These are phyloP conservation scores for Nepenthes alata DNA, from an alignment of 179 eudicot species.

Conservation along the genomic window DNA sequence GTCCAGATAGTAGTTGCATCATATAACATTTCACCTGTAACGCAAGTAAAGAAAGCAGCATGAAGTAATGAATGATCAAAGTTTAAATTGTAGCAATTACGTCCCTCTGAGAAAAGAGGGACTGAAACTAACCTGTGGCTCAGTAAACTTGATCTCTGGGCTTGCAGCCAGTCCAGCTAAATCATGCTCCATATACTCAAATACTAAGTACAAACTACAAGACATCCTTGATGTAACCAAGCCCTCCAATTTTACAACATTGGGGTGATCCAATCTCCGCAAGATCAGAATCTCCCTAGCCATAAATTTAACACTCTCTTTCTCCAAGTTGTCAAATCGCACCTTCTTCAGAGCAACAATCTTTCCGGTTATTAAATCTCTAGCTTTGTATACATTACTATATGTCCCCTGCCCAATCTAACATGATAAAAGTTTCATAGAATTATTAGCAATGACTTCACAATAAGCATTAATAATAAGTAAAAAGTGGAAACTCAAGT, in stretches of 20 bases:
- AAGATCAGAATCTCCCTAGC: constrained; percentile 71
- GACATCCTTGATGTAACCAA: constrained; percentile 74
- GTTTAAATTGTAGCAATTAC: background rate
- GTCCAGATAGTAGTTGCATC: constrained; percentile 66
- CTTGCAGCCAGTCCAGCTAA: constrained; percentile 76
- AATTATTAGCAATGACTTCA: background rate
- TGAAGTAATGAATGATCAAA: background rate
- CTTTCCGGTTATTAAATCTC: constrained; percentile 53
- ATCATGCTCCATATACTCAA: constrained; percentile 75
- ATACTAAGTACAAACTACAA: constrained; percentile 63
- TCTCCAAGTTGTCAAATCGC: constrained; percentile 74
- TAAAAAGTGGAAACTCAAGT: background rate
- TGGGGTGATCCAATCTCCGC: constrained; percentile 67
- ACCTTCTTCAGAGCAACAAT: constrained; percentile 78
- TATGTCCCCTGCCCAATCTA: constrained; percentile 87
- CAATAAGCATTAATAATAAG: background rate
- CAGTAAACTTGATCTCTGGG: constrained; percentile 60
- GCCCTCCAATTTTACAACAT: constrained; percentile 66
- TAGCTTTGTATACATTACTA: constrained; percentile 86
- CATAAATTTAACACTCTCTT: constrained; percentile 79
- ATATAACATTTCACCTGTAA: constrained; percentile 77
- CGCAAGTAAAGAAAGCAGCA: background rate
- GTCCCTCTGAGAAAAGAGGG: background rate
- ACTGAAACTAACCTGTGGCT: constrained; percentile 27
- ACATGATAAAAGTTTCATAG: background rate